Base-by-base conservation (phyloP, 108 stramenopile genomes). In the Pseudonitzschia delicatissima region DNA sequence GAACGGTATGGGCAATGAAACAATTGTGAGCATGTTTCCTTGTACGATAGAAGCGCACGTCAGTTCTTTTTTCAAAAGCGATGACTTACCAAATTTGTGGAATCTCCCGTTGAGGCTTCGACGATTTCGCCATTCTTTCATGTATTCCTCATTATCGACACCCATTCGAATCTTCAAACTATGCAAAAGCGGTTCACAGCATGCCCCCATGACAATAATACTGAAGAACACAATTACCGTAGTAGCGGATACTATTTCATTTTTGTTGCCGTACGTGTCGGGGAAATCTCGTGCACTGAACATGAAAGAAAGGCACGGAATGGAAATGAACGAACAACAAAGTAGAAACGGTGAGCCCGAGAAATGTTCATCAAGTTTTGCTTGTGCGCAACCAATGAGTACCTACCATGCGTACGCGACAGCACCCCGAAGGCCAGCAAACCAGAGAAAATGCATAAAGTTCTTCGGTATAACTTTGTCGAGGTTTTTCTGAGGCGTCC, bases 361-460 rank as follows among this genome's bases (percentile, higher is more conserved):
- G 8, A 39, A 11, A 8, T 39, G 6, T 39, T 39, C 37, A 39
- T 39, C 11, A n/a, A n/a, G n/a, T n/a, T n/a, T n/a, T n/a, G n/a
- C n/a, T n/a, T n/a, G n/a, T n/a, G n/a, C n/a, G n/a, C n/a, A n/a
- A n/a, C 37, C 11, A 39, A 11, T 39, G 37, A 39, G n/a, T n/a
- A 39, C 37, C 8, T 39, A 39, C 37, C 37, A 88, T 17, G 87
- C 82, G 44, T 84, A 92, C 3, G 91, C 86, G 34, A 89, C 84
- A 47, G 87, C 87, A 64, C 76, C 91, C 51, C 87, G 77, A 4
- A 92, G 67, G 0, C 91, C 91, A 1, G 82, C 78, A 68, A 83
- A 87, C 86, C 84, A 92, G 5, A 92, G 59, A 59, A 92, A 66
- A 66, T 88, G 87, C 66, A 72, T 74, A n/a, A 81, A 81, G 2